Evolutionary conservation across 1,139 yeast genomes (phyloP).

Genomic region (Blastobotrys serpentis): DNA sequence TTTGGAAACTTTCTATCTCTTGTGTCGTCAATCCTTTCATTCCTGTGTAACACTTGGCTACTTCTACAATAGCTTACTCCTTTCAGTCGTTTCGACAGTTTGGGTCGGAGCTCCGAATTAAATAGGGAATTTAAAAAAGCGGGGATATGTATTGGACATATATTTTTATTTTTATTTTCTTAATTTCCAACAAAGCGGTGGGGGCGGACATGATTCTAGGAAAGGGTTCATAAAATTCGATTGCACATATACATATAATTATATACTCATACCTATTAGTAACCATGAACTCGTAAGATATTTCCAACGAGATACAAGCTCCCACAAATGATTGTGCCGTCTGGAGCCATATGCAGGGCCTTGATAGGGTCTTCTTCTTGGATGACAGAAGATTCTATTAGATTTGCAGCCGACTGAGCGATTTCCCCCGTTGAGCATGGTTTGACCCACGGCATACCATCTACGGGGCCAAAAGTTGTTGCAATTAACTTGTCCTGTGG

Average conservation of each 20-base stretch:
- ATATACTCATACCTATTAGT: not conserved
- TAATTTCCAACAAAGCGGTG: too few relatives aligned
- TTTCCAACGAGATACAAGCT: constrained; percentile 77
- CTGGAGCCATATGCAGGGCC: constrained; percentile 29
- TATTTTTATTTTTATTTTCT: too few relatives aligned
- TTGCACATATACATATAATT: too few relatives aligned
- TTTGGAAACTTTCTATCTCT: constrained; percentile 42
- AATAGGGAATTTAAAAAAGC: too few relatives aligned
- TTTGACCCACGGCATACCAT: constrained; percentile 90
- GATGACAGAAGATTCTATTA: constrained; percentile 11
- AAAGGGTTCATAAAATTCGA: too few relatives aligned
- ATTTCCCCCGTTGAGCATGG: constrained; percentile 48
- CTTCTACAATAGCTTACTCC: too few relatives aligned
- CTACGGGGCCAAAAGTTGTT: constrained; percentile 66
- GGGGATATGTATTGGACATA: too few relatives aligned
- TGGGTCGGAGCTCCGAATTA: too few relatives aligned
- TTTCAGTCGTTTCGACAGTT: too few relatives aligned
- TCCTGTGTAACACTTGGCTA: too few relatives aligned
- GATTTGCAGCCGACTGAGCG: constrained; percentile 25
- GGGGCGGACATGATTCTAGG: too few relatives aligned
- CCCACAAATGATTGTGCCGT: constrained; percentile 67
- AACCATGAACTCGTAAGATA: constrained; percentile 32
- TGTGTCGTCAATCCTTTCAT: constrained; percentile 33
- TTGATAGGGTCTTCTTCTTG: constrained; percentile 5
- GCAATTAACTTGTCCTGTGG: constrained; percentile 57